These are phyloP conservation scores for Colletotrichum chrysophilum DNA, from an alignment of 2,329 filamentous ascomycete genomes.

Conservation along the genomic window DNA sequence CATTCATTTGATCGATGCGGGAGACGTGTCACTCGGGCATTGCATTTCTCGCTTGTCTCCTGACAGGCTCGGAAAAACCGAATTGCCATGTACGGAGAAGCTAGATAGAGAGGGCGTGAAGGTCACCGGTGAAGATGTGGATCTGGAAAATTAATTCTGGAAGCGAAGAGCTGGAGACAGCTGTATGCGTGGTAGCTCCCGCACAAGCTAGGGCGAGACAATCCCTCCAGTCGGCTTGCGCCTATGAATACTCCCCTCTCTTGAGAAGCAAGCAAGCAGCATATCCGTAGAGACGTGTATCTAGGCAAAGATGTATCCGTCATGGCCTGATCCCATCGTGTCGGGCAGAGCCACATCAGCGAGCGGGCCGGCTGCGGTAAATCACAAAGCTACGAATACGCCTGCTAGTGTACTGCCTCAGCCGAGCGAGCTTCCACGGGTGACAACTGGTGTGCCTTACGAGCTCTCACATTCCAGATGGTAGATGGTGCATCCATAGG, in stretches of 20 bases:
- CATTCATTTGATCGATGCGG: constrained; percentile 2
- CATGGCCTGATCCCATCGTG: constrained; percentile 1
- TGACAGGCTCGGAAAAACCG: neutral
- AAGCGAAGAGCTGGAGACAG: neutral
- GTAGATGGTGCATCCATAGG: neutral
- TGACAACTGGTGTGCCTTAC: neutral
- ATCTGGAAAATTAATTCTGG: neutral
- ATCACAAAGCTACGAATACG: neutral
- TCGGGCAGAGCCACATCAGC: constrained; percentile 4
- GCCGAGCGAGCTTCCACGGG: neutral
- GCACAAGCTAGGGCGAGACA: neutral
- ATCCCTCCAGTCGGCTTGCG: neutral
- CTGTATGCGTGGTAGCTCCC: neutral
- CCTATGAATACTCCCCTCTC: neutral
- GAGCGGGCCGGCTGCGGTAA: neutral
- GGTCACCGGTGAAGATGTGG: constrained; percentile 10
- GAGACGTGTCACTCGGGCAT: neutral
- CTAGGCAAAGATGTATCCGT: neutral
- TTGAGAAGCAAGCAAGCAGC: neutral
- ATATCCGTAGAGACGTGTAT: neutral
- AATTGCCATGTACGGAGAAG: neutral
- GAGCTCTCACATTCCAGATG: neutral
- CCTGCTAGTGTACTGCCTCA: neutral
- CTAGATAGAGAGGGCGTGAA: neutral
- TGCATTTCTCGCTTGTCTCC: neutral